These are phyloP conservation scores for Fusarium sp. DNA, from an alignment of 2,329 filamentous ascomycete genomes.

Conservation along the genomic window DNA sequence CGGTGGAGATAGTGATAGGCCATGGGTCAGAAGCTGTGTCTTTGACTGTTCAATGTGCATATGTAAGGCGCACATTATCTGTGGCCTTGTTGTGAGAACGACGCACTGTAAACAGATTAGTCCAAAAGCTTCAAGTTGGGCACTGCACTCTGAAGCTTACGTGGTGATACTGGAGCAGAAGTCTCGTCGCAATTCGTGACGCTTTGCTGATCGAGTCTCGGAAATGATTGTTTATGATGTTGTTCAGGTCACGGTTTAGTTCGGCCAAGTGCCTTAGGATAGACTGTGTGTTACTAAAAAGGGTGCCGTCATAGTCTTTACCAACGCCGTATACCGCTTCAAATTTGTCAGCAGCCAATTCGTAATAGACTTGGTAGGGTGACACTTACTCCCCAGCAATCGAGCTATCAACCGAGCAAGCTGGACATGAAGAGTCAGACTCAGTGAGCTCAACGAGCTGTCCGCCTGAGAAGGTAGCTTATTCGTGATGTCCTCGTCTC, in stretches of 20 bases:
- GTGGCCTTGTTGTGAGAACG: slow-evolving; percentile 44
- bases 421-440: slow-evolving; percentile 42
- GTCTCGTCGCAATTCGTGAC: slow-evolving; percentile 40
- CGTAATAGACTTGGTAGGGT: fast-evolving
- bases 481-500: slow-evolving; percentile 46
- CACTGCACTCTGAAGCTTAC: not conserved
- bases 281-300: slow-evolving; percentile 44
- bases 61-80: slow-evolving; percentile 49
- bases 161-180: slow-evolving; percentile 44
- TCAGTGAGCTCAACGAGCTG: slow-evolving; percentile 39
- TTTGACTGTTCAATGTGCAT: slow-evolving; percentile 46
- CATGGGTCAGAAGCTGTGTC: slow-evolving; percentile 24
- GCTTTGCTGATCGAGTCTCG: slow-evolving; percentile 45
- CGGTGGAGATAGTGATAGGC: slow-evolving; percentile 37
- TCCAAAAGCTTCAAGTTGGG: fast-evolving
- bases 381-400: slow-evolving; percentile 30
- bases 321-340: slow-evolving; percentile 44
- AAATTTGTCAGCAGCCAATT: not conserved
- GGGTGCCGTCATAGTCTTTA: slow-evolving; percentile 43
- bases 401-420: slow-evolving; percentile 42
- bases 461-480: slow-evolving; percentile 45
- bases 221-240: slow-evolving; percentile 43
- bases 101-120: slow-evolving; percentile 36
- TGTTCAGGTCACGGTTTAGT: slow-evolving; percentile 41
- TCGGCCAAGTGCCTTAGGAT: slow-evolving; percentile 42